Evolutionary conservation across 1,139 yeast species (phyloP), one percentile per base, ranked within the genome.

Genomic region (Taphrina sp.): DNA sequence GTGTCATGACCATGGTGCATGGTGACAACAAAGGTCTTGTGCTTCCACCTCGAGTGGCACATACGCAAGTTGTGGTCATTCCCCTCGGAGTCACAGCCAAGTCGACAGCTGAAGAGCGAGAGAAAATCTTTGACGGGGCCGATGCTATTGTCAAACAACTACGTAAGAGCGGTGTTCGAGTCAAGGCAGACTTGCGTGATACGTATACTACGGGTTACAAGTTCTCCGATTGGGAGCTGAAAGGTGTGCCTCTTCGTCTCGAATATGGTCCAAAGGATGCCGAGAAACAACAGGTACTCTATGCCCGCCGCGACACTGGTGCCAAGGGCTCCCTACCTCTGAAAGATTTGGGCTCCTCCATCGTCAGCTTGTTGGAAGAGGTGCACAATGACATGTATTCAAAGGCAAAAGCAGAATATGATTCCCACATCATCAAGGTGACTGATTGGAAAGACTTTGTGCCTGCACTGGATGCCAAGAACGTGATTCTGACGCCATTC

Each of bases 141-240:
- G 75, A 76, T 63, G 76, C 75, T 29, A 77, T 89, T 62, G 95
- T 85, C 72, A 62, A 70, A 39, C 75, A 76, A 63, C 78, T 89
- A 66, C 66, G 68, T 57, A 74, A 71, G 42, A 75, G 78, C 43
- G 67, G 80, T 56, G 74, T 92, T 58, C 83, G 96, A 71, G 90
- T 79, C 41, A 74, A 77, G 58, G 85, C 92, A 66, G 99, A 94
- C 72, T 83, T 82, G 76, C 83, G 96, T 73, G 95, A 85, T 64
- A 87, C 83, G 74, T 92, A 94, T 75, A 84, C 96, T 56, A 95
- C 98, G 63, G 98, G 98, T 62, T 94, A 97, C 97, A 94, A 92
- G 74, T 94, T 90, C 73, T 85, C 96, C 59, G 95, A 94, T 70
- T 85, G 95, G 79, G 99, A 94, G 75, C 81, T 94, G 70, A 52